Conservation (phyloP, 176 grass and related monocot species). For the Thalia dealbata region DNA sequence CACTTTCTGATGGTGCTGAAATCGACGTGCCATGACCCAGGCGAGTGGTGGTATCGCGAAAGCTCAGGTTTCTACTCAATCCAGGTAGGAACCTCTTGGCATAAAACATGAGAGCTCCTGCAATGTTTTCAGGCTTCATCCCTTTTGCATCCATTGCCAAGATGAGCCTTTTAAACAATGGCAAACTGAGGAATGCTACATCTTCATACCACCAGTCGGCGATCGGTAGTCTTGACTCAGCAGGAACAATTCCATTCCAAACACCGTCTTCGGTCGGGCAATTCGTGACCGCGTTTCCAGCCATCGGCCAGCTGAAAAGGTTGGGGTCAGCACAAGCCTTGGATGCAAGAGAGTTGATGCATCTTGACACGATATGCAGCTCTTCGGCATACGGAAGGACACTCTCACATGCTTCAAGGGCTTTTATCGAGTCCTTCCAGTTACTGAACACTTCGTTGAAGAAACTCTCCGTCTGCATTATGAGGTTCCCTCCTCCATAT, state of each 20-base stretch:
- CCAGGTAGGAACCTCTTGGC: slow-evolving; percentile 7
- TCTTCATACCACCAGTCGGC: slow-evolving; percentile 9
- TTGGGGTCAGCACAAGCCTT: neutral
- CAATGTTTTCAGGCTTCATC: neutral
- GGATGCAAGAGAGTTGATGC: slow-evolving; percentile 8
- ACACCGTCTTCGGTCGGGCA: neutral
- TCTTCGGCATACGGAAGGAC: neutral
- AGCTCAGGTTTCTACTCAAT: slow-evolving; percentile 5
- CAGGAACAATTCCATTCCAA: neutral
- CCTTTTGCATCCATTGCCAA: slow-evolving; percentile 4
- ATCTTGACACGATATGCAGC: slow-evolving; percentile 8
- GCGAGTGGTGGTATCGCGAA: neutral
- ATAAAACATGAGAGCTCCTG: slow-evolving; percentile 5
- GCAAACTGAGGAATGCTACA: neutral
- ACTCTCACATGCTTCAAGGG: slow-evolving; percentile 5
- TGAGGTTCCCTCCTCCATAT: neutral
- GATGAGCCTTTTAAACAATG: slow-evolving; percentile 11
- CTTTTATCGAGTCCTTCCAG: slow-evolving; percentile 6
- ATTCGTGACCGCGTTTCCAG: neutral
- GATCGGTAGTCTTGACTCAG: neutral
- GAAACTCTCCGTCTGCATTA: neutral
- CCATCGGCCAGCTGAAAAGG: neutral
- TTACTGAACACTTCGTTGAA: neutral
- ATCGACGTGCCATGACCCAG: neutral
- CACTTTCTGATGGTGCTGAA: slow-evolving; percentile 2